phyloP scores from a whole-genome alignment of 2,329 filamentous ascomycete genomes.

The Acarospora socialis region DNA sequence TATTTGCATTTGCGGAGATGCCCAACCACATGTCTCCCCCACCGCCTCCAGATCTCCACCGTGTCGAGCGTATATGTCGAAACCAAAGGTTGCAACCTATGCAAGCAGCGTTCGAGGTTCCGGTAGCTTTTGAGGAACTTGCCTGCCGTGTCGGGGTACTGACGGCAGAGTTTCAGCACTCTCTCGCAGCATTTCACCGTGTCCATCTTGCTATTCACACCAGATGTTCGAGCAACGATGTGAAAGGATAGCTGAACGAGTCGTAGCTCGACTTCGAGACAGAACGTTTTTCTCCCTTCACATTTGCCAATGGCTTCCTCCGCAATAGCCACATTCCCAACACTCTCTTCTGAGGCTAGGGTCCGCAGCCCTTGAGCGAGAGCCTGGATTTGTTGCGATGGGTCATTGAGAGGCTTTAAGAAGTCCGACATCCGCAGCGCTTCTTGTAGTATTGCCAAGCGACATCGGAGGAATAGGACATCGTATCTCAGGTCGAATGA shows the following conservation, averaged over 20 bases:
- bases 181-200: constrained; percentile 1
- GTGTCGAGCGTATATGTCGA: constrained; percentile 2
- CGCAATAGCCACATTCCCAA: constrained; percentile 8
- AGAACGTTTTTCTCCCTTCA: constrained; percentile 8
- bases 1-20: constrained; percentile 6
- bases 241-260: constrained; percentile 15
- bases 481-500: constrained; percentile 16
- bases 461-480: constrained; percentile 14
- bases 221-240: constrained; percentile 2
- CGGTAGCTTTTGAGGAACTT: constrained; percentile 1
- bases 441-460: constrained; percentile 14
- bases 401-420: constrained; percentile 11
- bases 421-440: constrained; percentile 12
- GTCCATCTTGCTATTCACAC: background rate
- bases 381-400: constrained; percentile 14
- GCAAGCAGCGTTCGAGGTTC: background rate
- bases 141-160: constrained; percentile 7
- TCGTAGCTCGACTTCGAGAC: constrained; percentile 17
- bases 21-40: constrained; percentile 7
- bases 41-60: constrained; percentile 8
- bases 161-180: constrained; percentile 1
- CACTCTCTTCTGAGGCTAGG: constrained; percentile 12
- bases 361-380: constrained; percentile 12
- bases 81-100: background rate
- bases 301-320: constrained; percentile 10